phyloP scores from a whole-genome alignment of 2,329 filamentous ascomycete genomes.

The Claviceps sp. region DNA sequence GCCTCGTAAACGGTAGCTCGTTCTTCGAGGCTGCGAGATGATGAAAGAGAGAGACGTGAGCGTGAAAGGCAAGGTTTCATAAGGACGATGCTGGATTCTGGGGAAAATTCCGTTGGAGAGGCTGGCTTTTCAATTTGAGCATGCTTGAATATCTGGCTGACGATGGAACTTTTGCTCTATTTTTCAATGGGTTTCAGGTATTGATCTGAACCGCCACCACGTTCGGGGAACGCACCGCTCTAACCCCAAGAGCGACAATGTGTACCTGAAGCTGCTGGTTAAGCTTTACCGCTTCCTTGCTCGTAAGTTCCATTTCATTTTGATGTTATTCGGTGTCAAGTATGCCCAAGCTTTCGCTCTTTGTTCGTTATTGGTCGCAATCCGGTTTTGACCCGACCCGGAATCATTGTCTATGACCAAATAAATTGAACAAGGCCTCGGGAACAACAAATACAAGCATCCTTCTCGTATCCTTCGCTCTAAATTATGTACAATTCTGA shows the following conservation, averaged over 20 bases:
- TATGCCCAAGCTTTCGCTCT: neutral
- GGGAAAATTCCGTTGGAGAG: constrained; percentile 2
- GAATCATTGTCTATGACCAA: neutral
- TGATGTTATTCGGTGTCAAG: constrained; percentile 22
- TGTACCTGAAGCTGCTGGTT: constrained; percentile 92
- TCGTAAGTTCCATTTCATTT: constrained; percentile 41
- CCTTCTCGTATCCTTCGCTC: too few species aligned
- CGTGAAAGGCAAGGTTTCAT: neutral
- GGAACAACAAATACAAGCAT: too few species aligned
- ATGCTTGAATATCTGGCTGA: constrained; percentile 53
- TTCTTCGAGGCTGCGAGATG: neutral
- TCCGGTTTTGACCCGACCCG: neutral
- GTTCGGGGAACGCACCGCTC: constrained; percentile 67
- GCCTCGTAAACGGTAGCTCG: neutral
- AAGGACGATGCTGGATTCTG: neutral
- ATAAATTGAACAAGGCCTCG: too few species aligned
- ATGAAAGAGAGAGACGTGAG: neutral
- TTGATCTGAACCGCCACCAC: constrained; percentile 59
- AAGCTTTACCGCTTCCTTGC: constrained; percentile 97
- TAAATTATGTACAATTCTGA: constrained; percentile 2
- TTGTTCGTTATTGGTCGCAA: neutral
- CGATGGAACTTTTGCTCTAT: constrained; percentile 26
- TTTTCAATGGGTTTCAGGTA: constrained; percentile 35
- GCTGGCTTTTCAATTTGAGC: constrained; percentile 30
- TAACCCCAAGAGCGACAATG: constrained; percentile 96